phyloP scores from a whole-genome alignment of 345 rosid species.

The Pugionium dolabratum region DNA sequence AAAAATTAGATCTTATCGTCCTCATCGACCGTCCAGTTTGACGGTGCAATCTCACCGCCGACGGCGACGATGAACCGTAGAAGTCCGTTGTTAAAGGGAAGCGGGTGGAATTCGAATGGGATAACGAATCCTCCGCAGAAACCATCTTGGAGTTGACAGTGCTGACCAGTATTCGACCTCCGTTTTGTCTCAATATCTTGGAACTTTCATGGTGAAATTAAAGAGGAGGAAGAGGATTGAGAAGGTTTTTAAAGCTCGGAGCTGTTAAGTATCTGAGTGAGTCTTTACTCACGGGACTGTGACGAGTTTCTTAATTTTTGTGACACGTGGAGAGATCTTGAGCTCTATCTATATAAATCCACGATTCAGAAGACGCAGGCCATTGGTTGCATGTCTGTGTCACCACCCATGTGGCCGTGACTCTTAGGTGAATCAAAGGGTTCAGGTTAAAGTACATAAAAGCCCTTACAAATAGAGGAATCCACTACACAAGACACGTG shows the following conservation, averaged over 20 bases:
- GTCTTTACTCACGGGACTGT: conserved; percentile 24
- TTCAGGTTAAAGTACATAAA: conserved; percentile 24
- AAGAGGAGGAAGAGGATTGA: conserved; percentile 1
- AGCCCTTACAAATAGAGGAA: neutral
- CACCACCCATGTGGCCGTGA: conserved; percentile 41
- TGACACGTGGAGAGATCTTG: conserved; percentile 28
- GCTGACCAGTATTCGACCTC: neutral
- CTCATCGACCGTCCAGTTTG: conserved; percentile 86
- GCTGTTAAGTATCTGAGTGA: conserved; percentile 36
- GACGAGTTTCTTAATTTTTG: neutral
- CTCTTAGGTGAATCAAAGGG: conserved; percentile 25
- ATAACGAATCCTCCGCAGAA: conserved; percentile 62
- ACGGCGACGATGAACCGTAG: conserved; percentile 41
- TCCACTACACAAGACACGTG: conserved; percentile 36
- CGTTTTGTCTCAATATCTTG: neutral
- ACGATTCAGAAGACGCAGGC: conserved; percentile 25
- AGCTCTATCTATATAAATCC: neutral
- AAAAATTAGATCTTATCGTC: conserved; percentile 69
- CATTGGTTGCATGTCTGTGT: conserved; percentile 34
- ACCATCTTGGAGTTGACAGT: conserved; percentile 49
- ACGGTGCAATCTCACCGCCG: conserved; percentile 53
- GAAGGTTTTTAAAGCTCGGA: conserved; percentile 32
- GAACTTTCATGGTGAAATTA: conserved; percentile 36
- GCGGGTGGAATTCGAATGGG: conserved; percentile 58
- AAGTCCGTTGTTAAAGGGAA: conserved; percentile 55